Evolutionary conservation across 1,139 yeast genomes (phyloP).

Genomic region (Nakaseomyces uthaithaninus): DNA sequence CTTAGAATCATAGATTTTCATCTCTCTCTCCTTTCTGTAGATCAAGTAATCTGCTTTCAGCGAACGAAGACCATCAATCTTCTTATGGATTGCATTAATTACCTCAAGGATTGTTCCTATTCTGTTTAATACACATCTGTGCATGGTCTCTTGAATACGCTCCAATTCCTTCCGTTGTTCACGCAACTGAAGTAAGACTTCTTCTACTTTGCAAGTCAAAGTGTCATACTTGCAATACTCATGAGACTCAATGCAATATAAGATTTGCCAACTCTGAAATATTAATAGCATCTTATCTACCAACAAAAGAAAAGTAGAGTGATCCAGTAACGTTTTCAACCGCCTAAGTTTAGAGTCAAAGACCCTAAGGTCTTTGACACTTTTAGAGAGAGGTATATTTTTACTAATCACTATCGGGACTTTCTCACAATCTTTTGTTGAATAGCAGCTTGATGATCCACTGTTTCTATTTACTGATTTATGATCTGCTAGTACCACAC

Average conservation of each 20-base stretch:
- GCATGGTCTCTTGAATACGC: too few relatives aligned
- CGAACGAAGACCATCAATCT: slow-evolving; percentile 28
- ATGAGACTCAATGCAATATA: too few relatives aligned
- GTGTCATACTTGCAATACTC: too few relatives aligned
- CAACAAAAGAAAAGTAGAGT: too few relatives aligned
- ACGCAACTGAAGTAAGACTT: too few relatives aligned
- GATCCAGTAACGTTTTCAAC: too few relatives aligned
- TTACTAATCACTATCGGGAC: neutral
- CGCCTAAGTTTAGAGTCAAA: neutral
- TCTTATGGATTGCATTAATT: slow-evolving; percentile 17
- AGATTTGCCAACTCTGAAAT: too few relatives aligned
- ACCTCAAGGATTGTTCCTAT: slow-evolving; percentile 9
- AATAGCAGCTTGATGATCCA: neutral
- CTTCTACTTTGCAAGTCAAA: too few relatives aligned
- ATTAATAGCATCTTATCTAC: too few relatives aligned
- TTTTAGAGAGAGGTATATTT: neutral
- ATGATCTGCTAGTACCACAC: slow-evolving; percentile 7
- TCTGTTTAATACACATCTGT: too few relatives aligned
- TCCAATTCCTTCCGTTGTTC: too few relatives aligned
- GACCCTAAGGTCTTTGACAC: neutral
- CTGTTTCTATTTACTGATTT: slow-evolving; percentile 4
- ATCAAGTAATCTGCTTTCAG: slow-evolving; percentile 31
- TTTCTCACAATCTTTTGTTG: neutral
- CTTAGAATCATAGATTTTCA: slow-evolving; percentile 23
- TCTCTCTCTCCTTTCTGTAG: slow-evolving; percentile 23